These are phyloP conservation scores for Paragyromitra xinjiangensis DNA, from an alignment of 495 filamentous ascomycete species.

Conservation along the genomic window DNA sequence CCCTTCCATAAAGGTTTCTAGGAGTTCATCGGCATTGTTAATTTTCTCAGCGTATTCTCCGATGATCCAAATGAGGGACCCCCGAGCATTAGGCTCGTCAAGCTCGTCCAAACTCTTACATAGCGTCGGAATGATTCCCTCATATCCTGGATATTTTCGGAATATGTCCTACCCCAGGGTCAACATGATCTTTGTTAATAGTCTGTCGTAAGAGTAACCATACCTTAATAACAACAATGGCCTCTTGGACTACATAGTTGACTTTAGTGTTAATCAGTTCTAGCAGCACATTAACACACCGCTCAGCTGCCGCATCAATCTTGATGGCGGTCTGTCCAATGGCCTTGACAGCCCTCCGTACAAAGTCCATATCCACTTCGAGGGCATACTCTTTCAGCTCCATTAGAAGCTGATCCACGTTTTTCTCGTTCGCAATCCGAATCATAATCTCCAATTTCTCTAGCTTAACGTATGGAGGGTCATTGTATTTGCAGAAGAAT, in stretches of 20 bases:
- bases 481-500: conserved; percentile 99
- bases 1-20: conserved; percentile 84
- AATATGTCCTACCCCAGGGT: conserved; percentile 75
- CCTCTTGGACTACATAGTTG: conserved; percentile 98
- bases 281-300: conserved; percentile 91
- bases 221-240: conserved; percentile 90
- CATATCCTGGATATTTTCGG: conserved; percentile 95
- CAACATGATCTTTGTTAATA: conserved; percentile 1
- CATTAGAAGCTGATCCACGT: conserved; percentile 91
- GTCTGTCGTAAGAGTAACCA: background rate
- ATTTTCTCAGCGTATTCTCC: conserved; percentile 99
- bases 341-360: conserved; percentile 88
- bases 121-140: conserved; percentile 94
- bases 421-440: conserved; percentile 96
- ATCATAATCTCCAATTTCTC: conserved; percentile 99
- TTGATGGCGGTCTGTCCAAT: conserved; percentile 99
- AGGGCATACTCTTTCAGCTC: conserved; percentile 97
- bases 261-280: conserved; percentile 97
- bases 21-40: conserved; percentile 91
- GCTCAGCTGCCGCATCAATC: conserved; percentile 91
- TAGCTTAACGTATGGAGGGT: conserved; percentile 96
- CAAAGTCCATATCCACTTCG: conserved; percentile 99
- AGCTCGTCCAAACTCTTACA: conserved; percentile 97
- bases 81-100: conserved; percentile 91
- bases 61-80: conserved; percentile 96